These are phyloP conservation scores for Bromus sterilis DNA, from an alignment of 176 grass and related monocot species.

Conservation along the genomic window DNA sequence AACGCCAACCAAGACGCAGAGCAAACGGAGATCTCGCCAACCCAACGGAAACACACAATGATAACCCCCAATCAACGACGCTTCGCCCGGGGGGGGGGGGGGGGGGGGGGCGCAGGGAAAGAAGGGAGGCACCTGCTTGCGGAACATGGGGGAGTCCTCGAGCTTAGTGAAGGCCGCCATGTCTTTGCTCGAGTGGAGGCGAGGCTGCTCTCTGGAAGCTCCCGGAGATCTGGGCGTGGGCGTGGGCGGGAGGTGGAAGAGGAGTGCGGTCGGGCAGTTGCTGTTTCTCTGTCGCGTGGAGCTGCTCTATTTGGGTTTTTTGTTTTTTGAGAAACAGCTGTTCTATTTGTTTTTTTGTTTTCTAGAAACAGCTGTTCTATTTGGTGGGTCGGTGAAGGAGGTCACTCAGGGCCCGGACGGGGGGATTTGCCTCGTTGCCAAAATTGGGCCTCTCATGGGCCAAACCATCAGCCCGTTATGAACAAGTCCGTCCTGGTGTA, in stretches of 20 bases:
- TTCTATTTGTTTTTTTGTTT: no score
- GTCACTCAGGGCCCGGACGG: neutral
- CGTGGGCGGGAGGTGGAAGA: conserved; percentile 28
- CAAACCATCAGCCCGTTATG: no score
- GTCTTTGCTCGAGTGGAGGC: neutral
- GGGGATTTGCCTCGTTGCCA: no score
- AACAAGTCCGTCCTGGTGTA: no score
- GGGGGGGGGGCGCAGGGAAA: neutral
- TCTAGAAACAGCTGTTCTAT: no score
- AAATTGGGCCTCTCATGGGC: no score
- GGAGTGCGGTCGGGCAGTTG: conserved; percentile 13
- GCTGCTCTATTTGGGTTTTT: neutral
- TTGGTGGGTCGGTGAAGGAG: neutral
- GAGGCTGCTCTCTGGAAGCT: conserved; percentile 25
- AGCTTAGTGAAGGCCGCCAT: conserved; percentile 92
- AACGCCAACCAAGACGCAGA: neutral
- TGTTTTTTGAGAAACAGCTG: no score
- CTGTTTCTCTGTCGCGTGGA: conserved; percentile 6
- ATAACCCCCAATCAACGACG: neutral
- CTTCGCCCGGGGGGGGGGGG: no score
- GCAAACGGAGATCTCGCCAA: conserved; percentile 9
- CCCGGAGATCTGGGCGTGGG: conserved; percentile 41
- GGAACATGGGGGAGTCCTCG: conserved; percentile 99
- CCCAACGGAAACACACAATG: neutral
- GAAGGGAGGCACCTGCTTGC: conserved; percentile 55